Evolutionary conservation across 2,329 filamentous ascomycete species (phyloP).

Genomic region (Zasmidium citrigriseum): DNA sequence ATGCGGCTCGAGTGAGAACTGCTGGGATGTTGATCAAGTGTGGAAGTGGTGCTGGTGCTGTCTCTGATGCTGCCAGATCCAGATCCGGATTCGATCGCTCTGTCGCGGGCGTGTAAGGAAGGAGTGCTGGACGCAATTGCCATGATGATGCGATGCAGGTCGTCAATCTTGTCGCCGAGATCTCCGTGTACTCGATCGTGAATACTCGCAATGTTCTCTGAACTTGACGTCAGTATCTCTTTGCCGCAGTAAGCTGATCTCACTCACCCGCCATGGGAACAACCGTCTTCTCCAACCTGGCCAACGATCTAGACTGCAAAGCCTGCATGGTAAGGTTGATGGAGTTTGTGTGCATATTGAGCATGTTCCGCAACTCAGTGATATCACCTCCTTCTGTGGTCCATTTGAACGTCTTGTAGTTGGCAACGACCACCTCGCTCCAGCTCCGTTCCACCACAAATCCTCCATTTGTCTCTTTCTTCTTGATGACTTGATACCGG

Average conservation of each 20-base stretch:
- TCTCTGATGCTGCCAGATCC: conserved; percentile 11
- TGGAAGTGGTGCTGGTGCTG: conserved; percentile 22
- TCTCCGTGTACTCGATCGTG: conserved; percentile 30
- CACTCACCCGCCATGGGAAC: conserved; percentile 31
- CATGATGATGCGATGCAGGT: conserved; percentile 32
- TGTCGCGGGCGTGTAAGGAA: conserved; percentile 15
- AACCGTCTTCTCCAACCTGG: conserved; percentile 34
- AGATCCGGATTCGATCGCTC: conserved; percentile 10
- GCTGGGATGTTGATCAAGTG: conserved; percentile 10
- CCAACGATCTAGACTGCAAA: conserved; percentile 43
- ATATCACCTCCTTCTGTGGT: conserved; percentile 47
- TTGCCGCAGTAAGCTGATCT: background rate
- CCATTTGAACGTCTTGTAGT: conserved; percentile 48
- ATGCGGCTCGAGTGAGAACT: background rate
- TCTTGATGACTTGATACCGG: conserved; percentile 47
- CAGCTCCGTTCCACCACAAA: conserved; percentile 46
- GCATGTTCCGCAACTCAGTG: conserved; percentile 39
- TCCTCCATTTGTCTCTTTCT: conserved; percentile 41
- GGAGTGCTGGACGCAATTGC: conserved; percentile 24
- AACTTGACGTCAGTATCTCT: background rate
- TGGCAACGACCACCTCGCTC: conserved; percentile 44
- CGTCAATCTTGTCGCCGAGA: conserved; percentile 31
- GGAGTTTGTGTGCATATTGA: conserved; percentile 46
- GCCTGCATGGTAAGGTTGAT: conserved; percentile 44
- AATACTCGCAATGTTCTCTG: conserved; percentile 32